These are phyloP conservation scores for Fomitopsis serialis DNA, from an alignment of 768 basidiomycete species.

Conservation along the genomic window DNA sequence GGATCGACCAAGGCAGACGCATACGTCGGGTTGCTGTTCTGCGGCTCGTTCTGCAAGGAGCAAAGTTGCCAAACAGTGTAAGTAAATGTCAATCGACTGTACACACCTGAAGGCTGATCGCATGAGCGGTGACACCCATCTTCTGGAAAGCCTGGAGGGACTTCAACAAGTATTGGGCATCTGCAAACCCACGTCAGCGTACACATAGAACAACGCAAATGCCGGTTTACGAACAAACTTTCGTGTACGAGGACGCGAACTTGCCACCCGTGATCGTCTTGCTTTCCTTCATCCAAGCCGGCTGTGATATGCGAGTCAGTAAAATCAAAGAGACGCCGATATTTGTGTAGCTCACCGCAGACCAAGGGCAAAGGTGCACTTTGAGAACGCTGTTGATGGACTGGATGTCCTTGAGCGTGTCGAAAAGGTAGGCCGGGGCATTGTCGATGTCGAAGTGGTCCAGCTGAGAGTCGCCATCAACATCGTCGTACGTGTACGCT, in stretches of 20 bases:
- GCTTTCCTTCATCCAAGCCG: slow-evolving; percentile 74
- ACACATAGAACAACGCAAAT: neutral
- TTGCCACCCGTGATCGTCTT: slow-evolving; percentile 65
- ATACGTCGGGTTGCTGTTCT: slow-evolving; percentile 59
- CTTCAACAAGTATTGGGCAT: slow-evolving; percentile 70
- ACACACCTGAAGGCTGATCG: slow-evolving; percentile 49
- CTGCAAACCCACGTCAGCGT: slow-evolving; percentile 26
- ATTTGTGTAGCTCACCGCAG: slow-evolving; percentile 45
- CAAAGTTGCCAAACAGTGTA: neutral
- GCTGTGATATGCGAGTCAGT: slow-evolving; percentile 32
- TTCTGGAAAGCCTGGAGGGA: slow-evolving; percentile 61
- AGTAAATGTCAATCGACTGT: neutral
- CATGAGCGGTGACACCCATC: slow-evolving; percentile 57
- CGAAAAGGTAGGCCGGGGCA: slow-evolving; percentile 59
- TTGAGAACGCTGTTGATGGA: slow-evolving; percentile 47
- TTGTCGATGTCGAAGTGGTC: slow-evolving; percentile 49
- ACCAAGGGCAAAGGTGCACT: slow-evolving; percentile 68
- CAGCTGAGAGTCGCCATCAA: slow-evolving; percentile 55
- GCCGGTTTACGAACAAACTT: slow-evolving; percentile 32
- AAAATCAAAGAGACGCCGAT: neutral
- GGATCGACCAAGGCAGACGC: slow-evolving; percentile 57
- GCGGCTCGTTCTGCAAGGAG: slow-evolving; percentile 46
- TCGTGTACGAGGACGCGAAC: slow-evolving; percentile 42
- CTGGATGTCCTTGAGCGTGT: slow-evolving; percentile 57
- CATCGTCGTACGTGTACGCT: slow-evolving; percentile 65